Percentiles rank a stretch among this genome's conserved stretches.
phyloP scores from a whole-genome alignment of 805 yeast genomes.

The Metschnikowia arizonensis region DNA sequence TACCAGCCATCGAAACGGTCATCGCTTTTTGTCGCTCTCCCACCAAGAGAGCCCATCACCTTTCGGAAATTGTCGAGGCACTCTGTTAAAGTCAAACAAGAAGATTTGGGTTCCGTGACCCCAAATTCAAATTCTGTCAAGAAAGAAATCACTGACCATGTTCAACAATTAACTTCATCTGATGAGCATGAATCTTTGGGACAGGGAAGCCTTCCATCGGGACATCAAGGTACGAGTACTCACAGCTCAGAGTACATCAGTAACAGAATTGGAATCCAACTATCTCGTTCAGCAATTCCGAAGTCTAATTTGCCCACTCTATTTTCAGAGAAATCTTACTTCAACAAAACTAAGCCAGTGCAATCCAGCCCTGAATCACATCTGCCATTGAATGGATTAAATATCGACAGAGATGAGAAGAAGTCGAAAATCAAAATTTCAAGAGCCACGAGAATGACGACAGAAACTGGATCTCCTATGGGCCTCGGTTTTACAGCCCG shows the following conservation, averaged over 20 bases:
- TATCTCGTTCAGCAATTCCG: neutral
- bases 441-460: neutral
- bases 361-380: neutral
- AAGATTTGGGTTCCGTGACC: neutral
- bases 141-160: neutral
- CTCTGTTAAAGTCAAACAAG: constrained; percentile 12
- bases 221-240: neutral
- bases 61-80: constrained; percentile 11
- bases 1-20: constrained; percentile 28
- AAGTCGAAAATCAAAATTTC: neutral
- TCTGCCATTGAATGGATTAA: neutral
- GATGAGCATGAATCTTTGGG: neutral
- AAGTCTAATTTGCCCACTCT: neutral
- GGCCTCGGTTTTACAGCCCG: neutral
- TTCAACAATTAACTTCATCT: neutral
- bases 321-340: constrained; percentile 4
- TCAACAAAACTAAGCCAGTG: constrained; percentile 1
- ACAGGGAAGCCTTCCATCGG: neutral
- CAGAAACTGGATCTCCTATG: constrained; percentile 4
- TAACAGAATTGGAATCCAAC: constrained; percentile 1
- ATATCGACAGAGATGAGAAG: neutral
- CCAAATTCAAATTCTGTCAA: neutral
- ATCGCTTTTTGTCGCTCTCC: constrained; percentile 35
- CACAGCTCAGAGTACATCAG: neutral
- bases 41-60: constrained; percentile 37